Evolutionary conservation across 768 basidiomycete genomes (phyloP).

Genomic region (Chiua virens): DNA sequence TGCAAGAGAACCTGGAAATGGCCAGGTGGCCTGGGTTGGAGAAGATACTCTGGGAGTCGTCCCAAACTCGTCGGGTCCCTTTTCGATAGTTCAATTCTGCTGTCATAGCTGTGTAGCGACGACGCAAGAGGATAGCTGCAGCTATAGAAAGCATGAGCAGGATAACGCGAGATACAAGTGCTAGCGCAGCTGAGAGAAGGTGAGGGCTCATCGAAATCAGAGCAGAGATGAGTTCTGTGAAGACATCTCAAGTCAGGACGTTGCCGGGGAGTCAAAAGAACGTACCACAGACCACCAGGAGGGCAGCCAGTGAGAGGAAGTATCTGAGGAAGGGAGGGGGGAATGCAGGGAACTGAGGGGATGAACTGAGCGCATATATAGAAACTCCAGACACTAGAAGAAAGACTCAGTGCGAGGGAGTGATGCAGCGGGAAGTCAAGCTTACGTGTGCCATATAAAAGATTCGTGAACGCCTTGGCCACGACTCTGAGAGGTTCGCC

Average conservation of each 20-base stretch:
- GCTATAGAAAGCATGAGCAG: constrained; percentile 17
- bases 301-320: constrained; percentile 15
- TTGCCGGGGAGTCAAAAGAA: neutral
- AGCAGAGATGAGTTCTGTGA: constrained; percentile 25
- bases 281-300: constrained; percentile 31
- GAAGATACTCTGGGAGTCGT: constrained; percentile 25
- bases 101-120: neutral
- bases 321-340: constrained; percentile 13
- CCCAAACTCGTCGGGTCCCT: constrained; percentile 4
- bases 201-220: constrained; percentile 24
- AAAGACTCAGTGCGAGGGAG: neutral
- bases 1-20: constrained; percentile 31
- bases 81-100: constrained; percentile 13
- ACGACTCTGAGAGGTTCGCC: constrained; percentile 14
- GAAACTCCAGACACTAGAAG: constrained; percentile 26
- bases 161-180: constrained; percentile 22
- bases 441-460: constrained; percentile 28
- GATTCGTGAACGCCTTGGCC: constrained; percentile 12
- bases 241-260: neutral
- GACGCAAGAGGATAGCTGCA: constrained; percentile 6
- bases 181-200: constrained; percentile 25
- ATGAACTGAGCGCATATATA: constrained; percentile 21
- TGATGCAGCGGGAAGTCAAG: neutral
- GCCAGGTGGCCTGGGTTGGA: constrained; percentile 32
- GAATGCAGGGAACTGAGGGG: constrained; percentile 1